Evolutionary conservation across 257 asterid genomes (phyloP).

Genomic region (Solanum tacnaense): DNA sequence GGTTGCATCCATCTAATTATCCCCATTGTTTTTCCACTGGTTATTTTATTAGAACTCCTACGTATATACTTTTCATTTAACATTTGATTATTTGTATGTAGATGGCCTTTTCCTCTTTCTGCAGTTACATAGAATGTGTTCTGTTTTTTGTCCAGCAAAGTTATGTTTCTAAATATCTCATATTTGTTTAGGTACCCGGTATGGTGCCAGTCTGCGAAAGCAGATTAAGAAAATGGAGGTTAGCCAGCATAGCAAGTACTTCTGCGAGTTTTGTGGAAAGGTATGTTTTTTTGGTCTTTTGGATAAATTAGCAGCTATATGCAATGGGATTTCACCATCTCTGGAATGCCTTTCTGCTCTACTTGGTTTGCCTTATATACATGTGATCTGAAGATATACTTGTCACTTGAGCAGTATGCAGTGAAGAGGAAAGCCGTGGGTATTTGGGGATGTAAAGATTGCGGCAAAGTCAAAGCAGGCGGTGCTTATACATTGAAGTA

Average conservation of each 20-base stretch:
- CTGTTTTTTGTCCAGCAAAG: too few relatives aligned
- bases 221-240: slow-evolving; percentile 48
- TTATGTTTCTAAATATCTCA: background rate
- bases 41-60: background rate
- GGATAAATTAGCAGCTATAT: background rate
- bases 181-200: slow-evolving; percentile 24
- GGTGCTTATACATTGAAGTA: slow-evolving; percentile 46
- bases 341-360: background rate
- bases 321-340: background rate
- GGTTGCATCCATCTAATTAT: background rate
- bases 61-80: background rate
- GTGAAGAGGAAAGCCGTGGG: slow-evolving; percentile 43
- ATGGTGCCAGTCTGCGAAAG: slow-evolving; percentile 41
- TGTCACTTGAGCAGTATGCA: slow-evolving; percentile 14
- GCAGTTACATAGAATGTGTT: too few relatives aligned
- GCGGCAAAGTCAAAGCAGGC: slow-evolving; percentile 44
- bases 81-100: background rate
- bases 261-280: slow-evolving; percentile 42
- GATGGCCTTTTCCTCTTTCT: too few relatives aligned
- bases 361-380: background rate
- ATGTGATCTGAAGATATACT: background rate
- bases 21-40: background rate
- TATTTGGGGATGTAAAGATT: slow-evolving; percentile 43
- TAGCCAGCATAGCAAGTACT: slow-evolving; percentile 34
- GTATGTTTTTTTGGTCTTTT: slow-evolving; percentile 1